These are phyloP conservation scores for Citrus sinensis DNA, from an alignment of 345 rosid species.

Conservation along the genomic window DVS_A1.0 CM039161.1:6742501-6743000, in stretches of 20 bases:
- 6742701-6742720: constrained; percentile 24
- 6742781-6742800: constrained; percentile 42
- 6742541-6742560: constrained; percentile 82
- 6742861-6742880: constrained; percentile 74
- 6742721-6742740: constrained; percentile 23
- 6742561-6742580: constrained; percentile 64
- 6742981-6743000: background rate
- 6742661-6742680: constrained; percentile 60
- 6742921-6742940: constrained; percentile 12
- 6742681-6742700: constrained; percentile 19
- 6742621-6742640: constrained; percentile 69
- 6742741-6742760: constrained; percentile 21
- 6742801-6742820: constrained; percentile 46
- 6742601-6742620: constrained; percentile 66
- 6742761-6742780: constrained; percentile 17
- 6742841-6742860: constrained; percentile 90
- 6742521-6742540: constrained; percentile 73
- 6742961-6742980: constrained; percentile 4
- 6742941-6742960: constrained; percentile 20
- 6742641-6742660: constrained; percentile 71
- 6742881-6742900: constrained; percentile 52
- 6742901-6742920: constrained; percentile 59
- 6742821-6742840: constrained; percentile 71
- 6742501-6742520: constrained; percentile 80
- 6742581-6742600: constrained; percentile 29